phyloP scores from a whole-genome alignment of 306 rosid genomes.

The Prunus padus region DNA sequence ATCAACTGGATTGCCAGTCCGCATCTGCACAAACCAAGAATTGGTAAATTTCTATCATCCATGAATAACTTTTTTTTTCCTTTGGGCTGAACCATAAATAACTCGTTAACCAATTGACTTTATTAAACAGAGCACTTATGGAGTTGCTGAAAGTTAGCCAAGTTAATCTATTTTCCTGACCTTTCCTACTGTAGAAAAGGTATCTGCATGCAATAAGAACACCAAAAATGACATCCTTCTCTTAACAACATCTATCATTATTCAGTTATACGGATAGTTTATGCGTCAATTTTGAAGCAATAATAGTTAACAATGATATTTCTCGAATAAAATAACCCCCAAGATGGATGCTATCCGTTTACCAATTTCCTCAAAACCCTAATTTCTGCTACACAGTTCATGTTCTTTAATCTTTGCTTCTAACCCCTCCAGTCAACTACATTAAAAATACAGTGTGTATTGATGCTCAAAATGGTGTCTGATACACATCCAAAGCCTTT shows the following conservation, averaged over 20 bases:
- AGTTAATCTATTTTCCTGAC: not conserved
- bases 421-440: not conserved
- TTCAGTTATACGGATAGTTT: not conserved
- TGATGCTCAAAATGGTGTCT: not conserved
- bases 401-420: not conserved
- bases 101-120: not conserved
- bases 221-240: constrained; percentile 3
- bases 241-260: constrained; percentile 5
- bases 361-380: not conserved
- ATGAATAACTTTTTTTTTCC: not conserved
- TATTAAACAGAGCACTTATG: not conserved
- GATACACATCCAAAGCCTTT: not conserved
- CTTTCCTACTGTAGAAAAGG: not conserved
- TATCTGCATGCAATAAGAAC: not conserved
- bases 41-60: constrained; percentile 33
- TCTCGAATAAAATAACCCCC: not conserved
- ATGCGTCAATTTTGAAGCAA: not conserved
- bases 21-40: constrained; percentile 67
- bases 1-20: constrained; percentile 78
- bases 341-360: not conserved
- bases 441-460: not conserved
- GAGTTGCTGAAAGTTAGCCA: not conserved
- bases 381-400: not conserved
- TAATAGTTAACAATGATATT: not conserved
- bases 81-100: not conserved